Evolutionary conservation across 1,139 yeast species (phyloP), one percentile per base, ranked within the genome.

Genomic region (Meyerozyma smithsonii): DNA sequence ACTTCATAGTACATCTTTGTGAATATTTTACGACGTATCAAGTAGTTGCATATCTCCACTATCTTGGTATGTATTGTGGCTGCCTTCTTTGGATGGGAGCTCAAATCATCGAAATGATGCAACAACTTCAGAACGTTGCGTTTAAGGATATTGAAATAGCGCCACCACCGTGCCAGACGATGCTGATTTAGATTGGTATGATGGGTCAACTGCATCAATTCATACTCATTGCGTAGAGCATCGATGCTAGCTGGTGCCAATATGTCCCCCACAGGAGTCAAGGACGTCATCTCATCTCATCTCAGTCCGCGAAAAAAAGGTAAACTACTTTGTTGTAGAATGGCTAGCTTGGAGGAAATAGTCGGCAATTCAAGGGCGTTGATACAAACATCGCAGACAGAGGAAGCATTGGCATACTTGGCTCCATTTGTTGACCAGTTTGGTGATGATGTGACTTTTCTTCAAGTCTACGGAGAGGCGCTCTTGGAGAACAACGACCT

Each of bases 111-210:
- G 26, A 15, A 2, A 49, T 43, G 12, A 56, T 41, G 39, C 48
- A 67, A 38, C 10, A 79, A 57, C 38, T 68, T 66, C 6, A 80
- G 62, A 14, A 79, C 48, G 36, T 74, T 65, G 26, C 95, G 69
- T 47, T 83, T 82, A 18, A 85, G 55, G n/a, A 82, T 72, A 44
- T 79, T 71, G 38, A 88, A 64, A 44, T 77, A 72, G 42, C 66
- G 73, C 90, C 95, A 88, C 96, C 96, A 88, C 17, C 55, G 56
- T 32, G 85, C 75, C 12, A 72, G 74, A n/a, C 81, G 65, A 51
- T 87, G 96, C 58, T 88, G 96, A 55, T 86, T 86, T 45, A 71
- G 69, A 56, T 82, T 84, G 45, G 95, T 64, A 49, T 83, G 87
- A 53, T 83, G 79, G 4, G 86, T 49, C 35, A 87, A 58, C 48